Base-by-base conservation (phyloP, 192 early-diverging fungal species). In the Rhizoclosmatium sp. region DNA sequence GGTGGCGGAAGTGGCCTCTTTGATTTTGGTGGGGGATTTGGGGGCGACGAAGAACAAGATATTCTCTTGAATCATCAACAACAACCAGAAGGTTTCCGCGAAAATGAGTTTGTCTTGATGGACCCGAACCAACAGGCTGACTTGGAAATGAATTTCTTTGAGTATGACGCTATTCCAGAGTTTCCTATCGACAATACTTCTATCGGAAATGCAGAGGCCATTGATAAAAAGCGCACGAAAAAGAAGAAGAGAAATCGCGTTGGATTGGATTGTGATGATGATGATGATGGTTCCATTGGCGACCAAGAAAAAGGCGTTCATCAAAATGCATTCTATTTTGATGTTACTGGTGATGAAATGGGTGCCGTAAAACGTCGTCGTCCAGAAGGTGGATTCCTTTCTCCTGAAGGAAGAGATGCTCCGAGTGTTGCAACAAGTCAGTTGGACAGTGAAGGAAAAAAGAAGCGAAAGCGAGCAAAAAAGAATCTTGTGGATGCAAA, bases 131-230 rank as follows among this genome's bases (percentile, higher is more conserved):
- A 59, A 21, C 16, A 59, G 16, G 42, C 9, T 48, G 67, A 44
- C 19, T 23, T 46, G 67, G 67, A 40, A 12, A 45, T 69, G 16
- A 69, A 69, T 23, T 69, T 69, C 46, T 41, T 47, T 44, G 67
- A 69, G n/a, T 23, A 69, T 14, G 46, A 69, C 46, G 10, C 46
- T 16, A 44, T 69, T 69, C 67, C 47, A 16, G 61, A 54, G 5
- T 54, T 54, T 54, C 51, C 51, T 31, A 0, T 31, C 0, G 31
- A 31, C 31, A 31, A 31, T 31, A 31, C 31, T 31, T 31, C 31
- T 0, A 31, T 31, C 31, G 0, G 0, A 54, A 54, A 12, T 54
- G 16, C 51, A 54, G 51, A 54, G 51, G 9, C 0, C 5, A 54
- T 54, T 16, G 51, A 54, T 7, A 31, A 31, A 31, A 31, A 0